These are phyloP conservation scores for Talaromyces thailandensis DNA, from an alignment of 495 filamentous ascomycete species.

Conservation along the genomic window DNA sequence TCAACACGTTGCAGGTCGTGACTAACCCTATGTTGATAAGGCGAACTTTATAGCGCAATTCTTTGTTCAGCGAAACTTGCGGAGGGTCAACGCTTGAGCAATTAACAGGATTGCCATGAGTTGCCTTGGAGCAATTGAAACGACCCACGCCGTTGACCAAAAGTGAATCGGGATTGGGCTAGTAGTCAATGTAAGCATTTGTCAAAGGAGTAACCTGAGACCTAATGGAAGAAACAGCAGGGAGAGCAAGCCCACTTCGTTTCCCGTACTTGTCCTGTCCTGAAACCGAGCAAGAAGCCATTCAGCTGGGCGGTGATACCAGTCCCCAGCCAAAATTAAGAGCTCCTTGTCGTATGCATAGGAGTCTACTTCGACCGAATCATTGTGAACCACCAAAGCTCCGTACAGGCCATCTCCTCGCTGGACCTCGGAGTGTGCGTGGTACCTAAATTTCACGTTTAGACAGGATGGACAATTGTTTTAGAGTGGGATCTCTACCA, in stretches of 20 bases:
- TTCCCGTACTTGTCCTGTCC: slow-evolving; percentile 29
- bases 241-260: slow-evolving; percentile 24
- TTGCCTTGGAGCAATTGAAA: slow-evolving; percentile 38
- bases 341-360: slow-evolving; percentile 29
- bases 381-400: slow-evolving; percentile 61
- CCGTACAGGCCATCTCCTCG: slow-evolving; percentile 70
- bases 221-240: background rate
- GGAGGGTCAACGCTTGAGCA: slow-evolving; percentile 18
- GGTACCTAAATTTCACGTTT: slow-evolving; percentile 35
- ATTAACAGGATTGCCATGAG: slow-evolving; percentile 22
- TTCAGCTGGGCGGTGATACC: slow-evolving; percentile 36
- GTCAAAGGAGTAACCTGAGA: no score
- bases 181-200: background rate
- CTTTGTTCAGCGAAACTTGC: background rate
- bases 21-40: slow-evolving; percentile 31
- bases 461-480: background rate
- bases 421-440: slow-evolving; percentile 57
- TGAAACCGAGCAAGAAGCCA: slow-evolving; percentile 38
- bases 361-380: slow-evolving; percentile 10
- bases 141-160: slow-evolving; percentile 39
- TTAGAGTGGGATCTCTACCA: slow-evolving; percentile 31
- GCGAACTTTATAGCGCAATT: slow-evolving; percentile 17
- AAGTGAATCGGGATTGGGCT: slow-evolving; percentile 43
- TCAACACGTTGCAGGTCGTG: background rate
- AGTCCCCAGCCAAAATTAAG: slow-evolving; percentile 42